Percentiles rank a stretch among this genome's conserved stretches.
Evolutionary conservation across 73 alveolate genomes (phyloP).

Genomic region (Symbiodinium natans): DNA sequence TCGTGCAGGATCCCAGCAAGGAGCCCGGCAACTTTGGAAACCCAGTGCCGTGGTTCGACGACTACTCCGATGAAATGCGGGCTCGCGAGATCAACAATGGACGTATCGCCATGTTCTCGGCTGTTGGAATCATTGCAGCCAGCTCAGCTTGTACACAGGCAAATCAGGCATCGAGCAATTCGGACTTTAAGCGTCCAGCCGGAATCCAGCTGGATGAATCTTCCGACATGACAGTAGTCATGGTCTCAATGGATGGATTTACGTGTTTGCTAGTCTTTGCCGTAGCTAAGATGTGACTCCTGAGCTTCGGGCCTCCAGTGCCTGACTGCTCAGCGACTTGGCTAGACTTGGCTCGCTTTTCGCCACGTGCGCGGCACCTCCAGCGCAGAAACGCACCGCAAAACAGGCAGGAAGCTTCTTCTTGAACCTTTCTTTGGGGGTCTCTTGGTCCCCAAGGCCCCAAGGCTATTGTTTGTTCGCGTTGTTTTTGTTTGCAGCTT

Average conservation of each 20-base stretch:
- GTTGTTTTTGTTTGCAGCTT: too few relatives aligned
- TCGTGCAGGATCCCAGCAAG: conserved; percentile 61
- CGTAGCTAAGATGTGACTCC: background rate
- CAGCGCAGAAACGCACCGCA: too few relatives aligned
- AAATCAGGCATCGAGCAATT: conserved; percentile 10
- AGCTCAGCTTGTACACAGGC: conserved; percentile 12
- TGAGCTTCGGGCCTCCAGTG: background rate
- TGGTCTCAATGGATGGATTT: background rate
- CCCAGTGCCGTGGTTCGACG: conserved; percentile 33
- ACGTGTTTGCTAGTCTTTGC: background rate
- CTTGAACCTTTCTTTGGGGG: too few relatives aligned
- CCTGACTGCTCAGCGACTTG: background rate
- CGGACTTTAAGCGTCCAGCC: background rate
- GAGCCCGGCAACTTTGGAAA: conserved; percentile 74
- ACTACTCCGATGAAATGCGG: conserved; percentile 20
- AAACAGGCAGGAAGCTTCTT: too few relatives aligned
- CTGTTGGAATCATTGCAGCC: background rate
- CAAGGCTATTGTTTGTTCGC: too few relatives aligned
- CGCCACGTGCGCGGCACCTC: too few relatives aligned
- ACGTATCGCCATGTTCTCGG: background rate
- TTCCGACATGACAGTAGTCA: background rate
- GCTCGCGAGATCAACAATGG: conserved; percentile 35
- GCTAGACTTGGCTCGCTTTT: too few relatives aligned
- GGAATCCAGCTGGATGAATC: background rate
- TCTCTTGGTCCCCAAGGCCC: too few relatives aligned